Evolutionary conservation across 2,329 filamentous ascomycete genomes (phyloP), one percentile per base, ranked within the genome.

Genomic region (Trichoderma breve): DNA sequence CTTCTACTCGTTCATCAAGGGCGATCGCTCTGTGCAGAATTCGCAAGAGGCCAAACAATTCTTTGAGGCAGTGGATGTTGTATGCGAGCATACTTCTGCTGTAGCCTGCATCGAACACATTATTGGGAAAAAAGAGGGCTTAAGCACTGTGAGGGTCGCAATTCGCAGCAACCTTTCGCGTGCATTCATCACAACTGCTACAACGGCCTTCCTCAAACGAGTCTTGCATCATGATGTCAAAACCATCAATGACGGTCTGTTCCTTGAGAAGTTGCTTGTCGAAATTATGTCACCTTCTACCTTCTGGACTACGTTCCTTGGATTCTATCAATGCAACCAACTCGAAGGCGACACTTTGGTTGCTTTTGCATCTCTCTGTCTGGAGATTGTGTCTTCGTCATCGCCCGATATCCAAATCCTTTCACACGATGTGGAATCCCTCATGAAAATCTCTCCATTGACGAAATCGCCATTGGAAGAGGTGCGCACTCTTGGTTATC

Each of bases 401-500:
- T 65, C 62, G 0, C 47, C 66, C 2, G 66, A 68, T 5, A 68
- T 74, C 4, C 28, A 55, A 15, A 32, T 12, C 2, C 72, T 69
- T 14, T 72, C 47, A 7, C 34, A 24, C 9, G 74, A 76, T 1
- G 77, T 81, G n/a, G 73, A 74, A 6, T 69, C 76, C 4, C 51
- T 81, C 8, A 74, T 81, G 62, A 72, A 79, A 0, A 34, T 71
- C 0, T 73, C 73, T 6, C 67, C 76, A 0, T 74, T 82, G 26
- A 76, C 81, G 1, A 71, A 76, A 2, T 36, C 79, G 39, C 4
- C 76, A 58, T 74, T 71, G 2, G 74, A 77, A 11, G 64, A 74
- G 6, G 78, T 77, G 0, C 74, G 79, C 9, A 75, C 75, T 5
- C 58, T 79, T 9, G 79, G 75, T 0, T 82, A 83, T 70, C 80